phyloP scores from a whole-genome alignment of 768 basidiomycete species.

The Serpula lacrymans region DNA sequence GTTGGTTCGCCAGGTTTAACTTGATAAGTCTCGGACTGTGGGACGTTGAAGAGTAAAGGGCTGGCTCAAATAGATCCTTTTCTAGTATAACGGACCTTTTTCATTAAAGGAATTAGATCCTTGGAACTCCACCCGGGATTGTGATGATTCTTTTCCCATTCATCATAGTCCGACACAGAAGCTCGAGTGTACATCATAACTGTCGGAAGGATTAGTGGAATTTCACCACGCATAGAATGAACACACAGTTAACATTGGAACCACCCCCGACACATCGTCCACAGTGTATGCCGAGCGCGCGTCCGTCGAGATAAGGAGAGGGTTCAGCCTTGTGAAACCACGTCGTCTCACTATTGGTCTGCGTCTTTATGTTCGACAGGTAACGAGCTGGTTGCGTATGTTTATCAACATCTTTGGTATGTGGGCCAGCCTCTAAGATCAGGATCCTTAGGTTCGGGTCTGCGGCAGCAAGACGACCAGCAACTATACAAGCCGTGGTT shows the following conservation, averaged over 20 bases:
- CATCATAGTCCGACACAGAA: slow-evolving; percentile 53
- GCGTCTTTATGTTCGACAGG: slow-evolving; percentile 14
- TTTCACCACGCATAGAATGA: slow-evolving; percentile 8
- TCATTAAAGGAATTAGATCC: slow-evolving; percentile 20
- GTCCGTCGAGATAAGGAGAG: slow-evolving; percentile 11
- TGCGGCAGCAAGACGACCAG: slow-evolving; percentile 24
- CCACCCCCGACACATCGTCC: slow-evolving; percentile 32
- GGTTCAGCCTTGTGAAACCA: slow-evolving; percentile 14
- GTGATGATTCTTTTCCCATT: slow-evolving; percentile 17
- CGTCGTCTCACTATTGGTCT: slow-evolving; percentile 14
- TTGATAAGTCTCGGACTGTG: slow-evolving; percentile 20
- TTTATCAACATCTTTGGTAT: slow-evolving; percentile 17
- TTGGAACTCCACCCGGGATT: slow-evolving; percentile 25
- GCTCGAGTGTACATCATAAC: slow-evolving; percentile 56
- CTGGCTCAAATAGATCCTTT: too few relatives aligned
- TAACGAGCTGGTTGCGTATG: slow-evolving; percentile 22
- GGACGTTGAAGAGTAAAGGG: not conserved
- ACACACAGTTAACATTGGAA: slow-evolving; percentile 47
- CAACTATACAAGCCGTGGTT: slow-evolving; percentile 30
- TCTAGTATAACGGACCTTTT: slow-evolving; percentile 13
- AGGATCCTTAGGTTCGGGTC: slow-evolving; percentile 21
- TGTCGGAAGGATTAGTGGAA: slow-evolving; percentile 6
- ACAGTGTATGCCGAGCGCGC: slow-evolving; percentile 13
- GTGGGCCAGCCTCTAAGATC: slow-evolving; percentile 26
- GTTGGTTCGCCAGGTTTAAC: slow-evolving; percentile 11